Conservation (phyloP, 495 filamentous ascomycete genomes). For the Lasiosphaeriaceae sp. region DNA sequence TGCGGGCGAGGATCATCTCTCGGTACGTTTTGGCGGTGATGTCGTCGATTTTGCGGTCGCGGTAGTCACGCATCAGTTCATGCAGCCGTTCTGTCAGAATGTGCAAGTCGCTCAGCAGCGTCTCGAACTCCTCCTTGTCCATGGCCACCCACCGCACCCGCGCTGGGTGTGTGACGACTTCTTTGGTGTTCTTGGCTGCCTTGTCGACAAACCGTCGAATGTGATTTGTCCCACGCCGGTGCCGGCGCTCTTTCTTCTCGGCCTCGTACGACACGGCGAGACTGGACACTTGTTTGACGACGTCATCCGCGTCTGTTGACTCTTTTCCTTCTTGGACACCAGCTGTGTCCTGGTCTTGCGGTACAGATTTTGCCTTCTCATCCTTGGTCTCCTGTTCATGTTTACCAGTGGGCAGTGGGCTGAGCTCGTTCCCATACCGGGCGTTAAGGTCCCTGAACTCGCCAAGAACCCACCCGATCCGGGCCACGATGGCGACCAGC, state of each 20-base stretch:
- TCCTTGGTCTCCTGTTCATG: not conserved
- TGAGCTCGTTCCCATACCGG: conserved; percentile 29
- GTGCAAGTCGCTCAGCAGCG: conserved; percentile 25
- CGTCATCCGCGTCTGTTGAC: conserved; percentile 16
- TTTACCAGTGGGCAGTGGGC: not conserved
- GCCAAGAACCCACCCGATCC: conserved; percentile 29
- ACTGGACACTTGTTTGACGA: conserved; percentile 24
- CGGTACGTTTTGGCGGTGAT: conserved; percentile 33
- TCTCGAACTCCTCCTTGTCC: conserved; percentile 28
- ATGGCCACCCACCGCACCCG: conserved; percentile 28
- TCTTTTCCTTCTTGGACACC: too few relatives aligned
- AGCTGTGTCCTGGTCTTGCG: not conserved
- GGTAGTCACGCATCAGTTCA: conserved; percentile 26
- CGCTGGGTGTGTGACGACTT: conserved; percentile 26
- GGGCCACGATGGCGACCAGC: conserved; percentile 23
- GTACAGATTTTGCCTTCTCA: too few relatives aligned
- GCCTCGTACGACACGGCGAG: conserved; percentile 29
- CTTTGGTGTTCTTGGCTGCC: conserved; percentile 24
- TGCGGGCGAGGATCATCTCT: conserved; percentile 29
- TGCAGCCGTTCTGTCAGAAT: conserved; percentile 30
- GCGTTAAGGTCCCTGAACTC: conserved; percentile 31
- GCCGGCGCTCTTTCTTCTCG: conserved; percentile 17
- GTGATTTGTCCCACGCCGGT: conserved; percentile 21
- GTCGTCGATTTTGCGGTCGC: conserved; percentile 25
- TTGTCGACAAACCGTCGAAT: conserved; percentile 24